phyloP scores from a whole-genome alignment of 371 early-diverging fungal genomes.

The Mucor lusitanicus region DNA sequence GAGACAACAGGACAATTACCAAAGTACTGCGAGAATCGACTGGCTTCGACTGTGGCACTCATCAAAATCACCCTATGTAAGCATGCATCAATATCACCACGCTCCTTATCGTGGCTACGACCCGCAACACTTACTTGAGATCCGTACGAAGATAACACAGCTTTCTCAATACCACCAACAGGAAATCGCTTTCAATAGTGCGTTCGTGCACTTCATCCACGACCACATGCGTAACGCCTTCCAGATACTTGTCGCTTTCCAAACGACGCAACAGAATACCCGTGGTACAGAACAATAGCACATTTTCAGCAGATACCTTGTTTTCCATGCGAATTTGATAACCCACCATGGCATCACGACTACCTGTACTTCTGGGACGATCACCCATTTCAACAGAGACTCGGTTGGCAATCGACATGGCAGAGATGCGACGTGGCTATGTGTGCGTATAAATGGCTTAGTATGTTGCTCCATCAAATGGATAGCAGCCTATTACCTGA shows the following conservation, averaged over 20 bases:
- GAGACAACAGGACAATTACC: constrained; percentile 62
- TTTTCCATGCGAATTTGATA: constrained; percentile 84
- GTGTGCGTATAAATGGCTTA: background rate
- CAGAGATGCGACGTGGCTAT: constrained; percentile 90
- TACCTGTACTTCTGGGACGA: constrained; percentile 48
- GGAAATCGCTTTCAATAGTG: constrained; percentile 80
- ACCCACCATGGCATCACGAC: constrained; percentile 68
- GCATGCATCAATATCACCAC: background rate
- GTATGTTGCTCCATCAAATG: too few species aligned
- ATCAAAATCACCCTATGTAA: constrained; percentile 65
- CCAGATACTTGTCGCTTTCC: constrained; percentile 60
- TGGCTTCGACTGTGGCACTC: constrained; percentile 83
- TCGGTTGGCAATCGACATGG: constrained; percentile 89
- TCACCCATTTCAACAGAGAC: constrained; percentile 85
- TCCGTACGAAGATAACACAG: constrained; percentile 55
- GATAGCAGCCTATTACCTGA: constrained; percentile 56
- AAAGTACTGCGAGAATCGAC: constrained; percentile 72
- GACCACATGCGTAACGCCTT: constrained; percentile 69
- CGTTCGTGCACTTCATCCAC: constrained; percentile 92
- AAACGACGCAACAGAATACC: constrained; percentile 76
- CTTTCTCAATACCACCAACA: constrained; percentile 66
- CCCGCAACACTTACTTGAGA: constrained; percentile 50
- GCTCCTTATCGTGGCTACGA: background rate
- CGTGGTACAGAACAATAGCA: constrained; percentile 77
- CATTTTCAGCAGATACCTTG: constrained; percentile 52